A percentile compares a stretch with the other conserved stretches of the same genome.
phyloP scores from a whole-genome alignment of 306 rosid species.

The Hylodesmum podocarpum region DNA sequence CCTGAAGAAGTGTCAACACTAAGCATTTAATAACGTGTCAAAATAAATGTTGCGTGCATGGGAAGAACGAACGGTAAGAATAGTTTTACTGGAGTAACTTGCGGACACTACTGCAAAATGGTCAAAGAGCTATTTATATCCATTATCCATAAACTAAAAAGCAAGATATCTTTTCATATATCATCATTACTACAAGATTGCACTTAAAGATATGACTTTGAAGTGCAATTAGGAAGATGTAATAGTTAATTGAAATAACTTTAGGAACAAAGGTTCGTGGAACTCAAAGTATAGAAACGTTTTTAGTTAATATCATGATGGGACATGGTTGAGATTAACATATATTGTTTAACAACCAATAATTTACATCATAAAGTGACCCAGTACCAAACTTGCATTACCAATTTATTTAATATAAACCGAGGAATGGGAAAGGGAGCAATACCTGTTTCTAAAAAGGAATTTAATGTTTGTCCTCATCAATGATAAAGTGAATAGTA shows the following conservation, averaged over 20 bases:
- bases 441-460: background rate
- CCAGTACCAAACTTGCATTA: slow-evolving; percentile 10
- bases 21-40: too few species aligned
- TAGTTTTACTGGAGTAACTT: background rate
- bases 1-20: too few species aligned
- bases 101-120: background rate
- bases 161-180: background rate
- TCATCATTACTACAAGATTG: slow-evolving; percentile 33
- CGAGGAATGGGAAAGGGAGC: background rate
- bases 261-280: slow-evolving; percentile 13
- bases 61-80: background rate
- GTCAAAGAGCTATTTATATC: slow-evolving; percentile 5
- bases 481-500: background rate
- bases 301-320: slow-evolving; percentile 10
- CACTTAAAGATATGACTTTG: slow-evolving; percentile 29
- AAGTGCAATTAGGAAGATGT: slow-evolving; percentile 29
- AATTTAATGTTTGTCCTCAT: background rate
- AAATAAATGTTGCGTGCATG: slow-evolving; percentile 29
- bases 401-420: background rate
- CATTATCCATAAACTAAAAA: slow-evolving; percentile 24
- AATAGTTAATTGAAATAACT: slow-evolving; percentile 3
- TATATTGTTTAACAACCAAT: slow-evolving; percentile 22
- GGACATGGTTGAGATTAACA: slow-evolving; percentile 11
- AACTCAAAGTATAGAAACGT: background rate
- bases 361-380: slow-evolving; percentile 4